Conservation (phyloP, 805 yeast genomes). For the Zygosaccharomyces kombuchaensis region DNA sequence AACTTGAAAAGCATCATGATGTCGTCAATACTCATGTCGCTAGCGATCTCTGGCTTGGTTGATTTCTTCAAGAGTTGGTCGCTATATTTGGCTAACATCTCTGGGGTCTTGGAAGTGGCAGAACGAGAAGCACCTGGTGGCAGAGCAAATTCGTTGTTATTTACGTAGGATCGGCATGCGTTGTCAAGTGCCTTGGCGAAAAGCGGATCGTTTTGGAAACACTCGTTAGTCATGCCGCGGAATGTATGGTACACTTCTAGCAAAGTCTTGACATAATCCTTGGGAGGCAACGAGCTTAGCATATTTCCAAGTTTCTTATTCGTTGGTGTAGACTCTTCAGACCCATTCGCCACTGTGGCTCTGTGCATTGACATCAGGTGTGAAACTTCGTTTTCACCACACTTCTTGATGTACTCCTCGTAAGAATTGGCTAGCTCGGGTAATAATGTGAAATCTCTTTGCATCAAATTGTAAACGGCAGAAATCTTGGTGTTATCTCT, state of each 20-base stretch:
- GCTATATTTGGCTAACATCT: conserved; percentile 81
- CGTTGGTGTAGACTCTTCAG: conserved; percentile 24
- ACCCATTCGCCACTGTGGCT: conserved; percentile 15
- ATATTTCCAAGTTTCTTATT: conserved; percentile 42
- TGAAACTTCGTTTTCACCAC: conserved; percentile 43
- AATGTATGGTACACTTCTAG: conserved; percentile 66
- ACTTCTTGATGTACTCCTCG: conserved; percentile 63
- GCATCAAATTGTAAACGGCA: conserved; percentile 70
- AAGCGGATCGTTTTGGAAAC: conserved; percentile 61
- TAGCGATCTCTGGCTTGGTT: conserved; percentile 63
- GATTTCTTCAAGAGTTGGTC: conserved; percentile 77
- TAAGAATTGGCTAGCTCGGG: conserved; percentile 72
- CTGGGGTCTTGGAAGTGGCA: conserved; percentile 78
- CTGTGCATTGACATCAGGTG: conserved; percentile 22
- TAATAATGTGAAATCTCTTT: conserved; percentile 73
- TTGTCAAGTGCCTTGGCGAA: conserved; percentile 84
- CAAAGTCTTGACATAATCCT: conserved; percentile 71
- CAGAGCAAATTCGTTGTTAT: conserved; percentile 74
- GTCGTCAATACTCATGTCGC: conserved; percentile 76
- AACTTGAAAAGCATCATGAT: conserved; percentile 83
- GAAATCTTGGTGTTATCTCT: conserved; percentile 57
- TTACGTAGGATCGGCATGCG: conserved; percentile 83
- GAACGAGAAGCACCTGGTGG: conserved; percentile 47
- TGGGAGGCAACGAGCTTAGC: conserved; percentile 44
- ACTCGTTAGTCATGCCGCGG: conserved; percentile 30